Conservation (phyloP, 176 grass and related monocot genomes). For the Avena atlantica region DNA sequence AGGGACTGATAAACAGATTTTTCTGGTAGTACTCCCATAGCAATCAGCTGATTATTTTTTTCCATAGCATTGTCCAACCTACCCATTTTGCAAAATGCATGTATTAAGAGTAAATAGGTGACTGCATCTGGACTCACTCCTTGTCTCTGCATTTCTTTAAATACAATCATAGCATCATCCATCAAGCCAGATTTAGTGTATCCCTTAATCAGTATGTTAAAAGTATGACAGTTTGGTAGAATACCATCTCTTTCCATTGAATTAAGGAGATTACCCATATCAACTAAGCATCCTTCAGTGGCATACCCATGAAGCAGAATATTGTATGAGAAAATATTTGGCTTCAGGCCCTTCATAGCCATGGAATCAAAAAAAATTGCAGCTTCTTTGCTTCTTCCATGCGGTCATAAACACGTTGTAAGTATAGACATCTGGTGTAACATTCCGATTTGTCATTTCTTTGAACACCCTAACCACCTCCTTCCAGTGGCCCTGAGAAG, state of each 20-base stretch:
- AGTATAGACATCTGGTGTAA: neutral
- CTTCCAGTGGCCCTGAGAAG: neutral
- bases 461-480: neutral
- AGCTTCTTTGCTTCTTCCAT: conserved; percentile 2
- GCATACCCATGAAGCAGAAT: neutral
- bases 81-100: neutral
- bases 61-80: neutral
- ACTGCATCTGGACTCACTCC: conserved; percentile 1
- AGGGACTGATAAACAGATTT: neutral
- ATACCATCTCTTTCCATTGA: neutral
- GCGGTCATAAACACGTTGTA: neutral
- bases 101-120: neutral
- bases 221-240: neutral
- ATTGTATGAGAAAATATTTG: neutral
- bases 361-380: neutral
- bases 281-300: conserved; percentile 10
- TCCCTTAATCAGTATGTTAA: neutral
- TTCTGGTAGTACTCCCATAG: neutral
- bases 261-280: conserved; percentile 9
- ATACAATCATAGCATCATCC: neutral
- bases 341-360: neutral
- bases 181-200: neutral
- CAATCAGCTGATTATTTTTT: neutral
- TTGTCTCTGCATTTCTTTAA: neutral
- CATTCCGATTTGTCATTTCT: neutral